A percentile compares a stretch with the other conserved stretches of the same genome.
Evolutionary conservation across 2,329 filamentous ascomycete species (phyloP).

Genomic region (Fusarium sp.): DNA sequence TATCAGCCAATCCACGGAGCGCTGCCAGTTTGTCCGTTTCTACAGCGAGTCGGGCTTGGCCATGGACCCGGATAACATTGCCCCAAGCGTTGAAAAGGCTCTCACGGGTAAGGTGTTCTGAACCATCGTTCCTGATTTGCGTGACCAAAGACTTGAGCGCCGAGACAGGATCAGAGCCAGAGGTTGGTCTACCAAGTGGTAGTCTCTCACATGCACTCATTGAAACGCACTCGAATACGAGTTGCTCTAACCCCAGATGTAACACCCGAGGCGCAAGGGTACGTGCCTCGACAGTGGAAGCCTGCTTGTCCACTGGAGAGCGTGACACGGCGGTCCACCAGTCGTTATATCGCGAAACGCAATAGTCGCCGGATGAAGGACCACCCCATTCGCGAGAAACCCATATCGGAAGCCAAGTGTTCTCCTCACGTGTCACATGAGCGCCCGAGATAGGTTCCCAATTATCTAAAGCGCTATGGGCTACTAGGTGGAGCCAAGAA

Average conservation of each 20-base stretch:
- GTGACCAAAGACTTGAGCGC: background rate
- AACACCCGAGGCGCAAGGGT: background rate
- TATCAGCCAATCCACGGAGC: background rate
- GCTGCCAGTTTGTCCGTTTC: background rate
- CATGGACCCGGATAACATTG: background rate
- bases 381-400: background rate
- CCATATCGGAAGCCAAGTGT: background rate
- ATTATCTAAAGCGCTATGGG: background rate
- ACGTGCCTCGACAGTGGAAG: background rate
- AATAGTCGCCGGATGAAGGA: background rate
- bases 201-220: background rate
- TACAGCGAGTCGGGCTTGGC: background rate
- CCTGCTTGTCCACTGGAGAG: background rate
- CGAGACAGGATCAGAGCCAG: background rate
- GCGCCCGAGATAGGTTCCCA: background rate
- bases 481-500: background rate
- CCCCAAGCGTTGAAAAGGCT: background rate
- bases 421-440: background rate
- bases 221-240: background rate
- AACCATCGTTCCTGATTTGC: background rate
- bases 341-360: background rate
- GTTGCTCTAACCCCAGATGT: background rate
- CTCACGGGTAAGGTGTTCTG: background rate
- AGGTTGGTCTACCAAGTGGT: background rate
- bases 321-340: background rate